Evolutionary conservation across 106 monocot genomes (phyloP), one percentile per base, ranked within the genome.

Genomic region (Alisma plantagoaquatica): DNA sequence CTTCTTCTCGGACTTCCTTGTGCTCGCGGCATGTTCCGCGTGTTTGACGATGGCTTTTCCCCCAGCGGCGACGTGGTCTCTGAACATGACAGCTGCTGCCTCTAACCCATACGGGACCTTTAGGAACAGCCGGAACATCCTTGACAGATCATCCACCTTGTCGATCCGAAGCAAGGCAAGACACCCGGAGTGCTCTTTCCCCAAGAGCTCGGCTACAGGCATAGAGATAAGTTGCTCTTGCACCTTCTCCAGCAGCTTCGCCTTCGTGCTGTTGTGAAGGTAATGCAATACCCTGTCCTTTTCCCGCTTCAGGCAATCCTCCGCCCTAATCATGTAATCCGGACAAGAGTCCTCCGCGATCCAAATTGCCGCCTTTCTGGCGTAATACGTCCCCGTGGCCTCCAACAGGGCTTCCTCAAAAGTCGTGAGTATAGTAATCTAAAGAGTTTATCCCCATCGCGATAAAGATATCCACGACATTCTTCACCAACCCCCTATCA

Each of bases 121-220:
- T 20, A 28, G 47, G 32, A 62, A 62, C 17, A 25, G 33, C 20
- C 31, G 14, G 4, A 54, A 49, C 16, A 53, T 22, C 2, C 15
- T 31, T 14, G 1, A 2, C 16, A 2, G 23, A 18, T 30, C 18
- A 41, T 21, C 21, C 29, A 71, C 71, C 51, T 64, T 60, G 32
- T 63, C 57, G 65, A 69, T 64, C 30, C 65, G 69, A 53, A 73
- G 81, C 49, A 82, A 70, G 3, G 81, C 71, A 75, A 69, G 74
- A 29, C 80, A 91, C 27, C 86, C 86, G 51, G 86, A 87, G 66
- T 81, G 74, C 43, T 87, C 86, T 56, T 87, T 81, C 43, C 77
- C 86, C 31, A 81, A 70, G 15, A 86, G 71, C 44, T 73, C 70
- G 45, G 46, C 71, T 19, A 74, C 77, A 65, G 77, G 68, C 25